phyloP scores from a whole-genome alignment of 176 grass and related monocot species.

The Carex myosuroides region DNA sequence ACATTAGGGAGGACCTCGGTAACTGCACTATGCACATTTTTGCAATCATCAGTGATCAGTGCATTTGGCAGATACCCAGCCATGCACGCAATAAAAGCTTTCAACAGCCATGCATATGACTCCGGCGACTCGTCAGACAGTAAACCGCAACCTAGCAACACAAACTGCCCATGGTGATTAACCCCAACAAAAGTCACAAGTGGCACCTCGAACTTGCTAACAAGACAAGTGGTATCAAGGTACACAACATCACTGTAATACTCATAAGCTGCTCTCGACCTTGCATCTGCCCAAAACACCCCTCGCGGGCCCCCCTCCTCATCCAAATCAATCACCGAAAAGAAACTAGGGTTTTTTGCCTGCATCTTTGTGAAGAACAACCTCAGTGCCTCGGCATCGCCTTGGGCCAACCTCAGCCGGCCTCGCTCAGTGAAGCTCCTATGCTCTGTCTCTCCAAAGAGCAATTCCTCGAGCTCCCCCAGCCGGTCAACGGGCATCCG shows the following conservation, averaged over 20 bases:
- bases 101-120: conserved; percentile 82
- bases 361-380: conserved; percentile 97
- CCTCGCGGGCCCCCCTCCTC: conserved; percentile 62
- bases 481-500: conserved; percentile 64
- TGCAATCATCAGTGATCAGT: conserved; percentile 74
- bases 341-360: conserved; percentile 89
- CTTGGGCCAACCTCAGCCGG: conserved; percentile 57
- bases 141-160: conserved; percentile 69
- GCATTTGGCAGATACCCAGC: conserved; percentile 72
- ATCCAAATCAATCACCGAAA: conserved; percentile 77
- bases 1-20: conserved; percentile 69
- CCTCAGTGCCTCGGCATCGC: conserved; percentile 74
- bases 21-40: conserved; percentile 65
- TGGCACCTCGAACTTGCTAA: conserved; percentile 72
- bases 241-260: conserved; percentile 73
- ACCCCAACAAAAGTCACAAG: conserved; percentile 79
- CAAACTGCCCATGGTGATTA: conserved; percentile 86
- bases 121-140: conserved; percentile 80
- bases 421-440: conserved; percentile 63
- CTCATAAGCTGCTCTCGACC: conserved; percentile 71
- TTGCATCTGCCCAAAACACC: conserved; percentile 86
- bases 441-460: conserved; percentile 78
- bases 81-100: conserved; percentile 95
- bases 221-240: conserved; percentile 74
- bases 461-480: conserved; percentile 57